A percentile compares a stretch with the other conserved stretches of the same genome.
These are phyloP conservation scores for Aspergillus oerlinghausenensis DNA, from an alignment of 2,329 filamentous ascomycete genomes.

Conservation along the genomic window DNA sequence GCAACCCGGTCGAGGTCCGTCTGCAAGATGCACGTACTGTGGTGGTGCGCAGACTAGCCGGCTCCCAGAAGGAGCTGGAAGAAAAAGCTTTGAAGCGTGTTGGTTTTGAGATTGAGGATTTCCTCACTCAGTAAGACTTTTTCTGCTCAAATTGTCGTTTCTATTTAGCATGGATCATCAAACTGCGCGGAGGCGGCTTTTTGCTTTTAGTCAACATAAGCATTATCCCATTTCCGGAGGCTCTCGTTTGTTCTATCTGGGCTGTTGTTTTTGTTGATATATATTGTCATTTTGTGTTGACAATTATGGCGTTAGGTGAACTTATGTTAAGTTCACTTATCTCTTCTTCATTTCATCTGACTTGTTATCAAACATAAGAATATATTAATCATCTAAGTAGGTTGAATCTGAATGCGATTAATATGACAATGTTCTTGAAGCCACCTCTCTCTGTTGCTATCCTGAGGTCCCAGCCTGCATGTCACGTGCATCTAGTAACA, in stretches of 20 bases:
- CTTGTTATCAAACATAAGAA: neutral
- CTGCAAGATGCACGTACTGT: slow-evolving; percentile 46
- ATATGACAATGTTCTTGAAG: neutral
- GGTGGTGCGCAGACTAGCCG: slow-evolving; percentile 47
- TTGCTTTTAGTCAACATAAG: neutral
- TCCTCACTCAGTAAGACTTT: slow-evolving; percentile 34
- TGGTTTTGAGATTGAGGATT: slow-evolving; percentile 85
- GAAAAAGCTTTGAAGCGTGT: slow-evolving; percentile 69
- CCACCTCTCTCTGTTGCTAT: neutral
- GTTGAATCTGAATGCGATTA: neutral
- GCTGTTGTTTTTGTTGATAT: neutral
- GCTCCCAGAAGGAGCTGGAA: slow-evolving; percentile 45
- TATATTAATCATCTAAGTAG: neutral
- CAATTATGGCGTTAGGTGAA: neutral
- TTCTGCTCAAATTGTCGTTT: neutral
- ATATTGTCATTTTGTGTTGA: neutral
- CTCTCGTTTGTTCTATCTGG: neutral
- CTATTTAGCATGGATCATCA: neutral
- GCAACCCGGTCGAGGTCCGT: slow-evolving; percentile 53
- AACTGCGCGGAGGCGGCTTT: slow-evolving; percentile 3
- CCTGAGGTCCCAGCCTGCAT: neutral
- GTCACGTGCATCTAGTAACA: neutral
- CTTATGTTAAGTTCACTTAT: neutral
- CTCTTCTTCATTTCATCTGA: neutral
- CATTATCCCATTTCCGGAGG: neutral